Evolutionary conservation across 352 stramenopile genomes (phyloP).

Genomic region (Thraustochytrium striatum): DNA sequence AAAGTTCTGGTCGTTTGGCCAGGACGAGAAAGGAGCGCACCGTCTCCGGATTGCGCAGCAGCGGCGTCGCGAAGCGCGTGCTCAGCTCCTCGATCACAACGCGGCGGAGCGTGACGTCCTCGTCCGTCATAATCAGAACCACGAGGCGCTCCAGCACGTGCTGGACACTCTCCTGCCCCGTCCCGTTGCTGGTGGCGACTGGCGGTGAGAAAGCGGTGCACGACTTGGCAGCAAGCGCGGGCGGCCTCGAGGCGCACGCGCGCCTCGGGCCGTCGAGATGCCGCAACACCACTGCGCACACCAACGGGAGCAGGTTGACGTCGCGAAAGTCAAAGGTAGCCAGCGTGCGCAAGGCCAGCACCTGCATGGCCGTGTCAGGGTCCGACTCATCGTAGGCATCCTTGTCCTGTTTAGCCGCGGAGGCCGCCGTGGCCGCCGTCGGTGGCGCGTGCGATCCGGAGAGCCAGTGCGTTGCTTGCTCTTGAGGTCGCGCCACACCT

Average conservation of each 20-base stretch:
- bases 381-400: constrained; percentile 29
- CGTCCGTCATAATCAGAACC: constrained; percentile 30
- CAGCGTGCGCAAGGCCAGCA: constrained; percentile 12
- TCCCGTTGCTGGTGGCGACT: background rate
- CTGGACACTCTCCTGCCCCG: constrained; percentile 1
- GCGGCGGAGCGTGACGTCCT: constrained; percentile 18
- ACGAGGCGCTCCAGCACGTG: constrained; percentile 24
- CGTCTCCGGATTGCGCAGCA: constrained; percentile 1
- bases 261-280: constrained; percentile 7
- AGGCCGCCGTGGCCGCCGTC: background rate
- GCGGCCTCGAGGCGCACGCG: constrained; percentile 25
- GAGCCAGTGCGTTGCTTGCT: background rate
- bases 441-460: background rate
- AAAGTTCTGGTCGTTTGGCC: constrained; percentile 38
- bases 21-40: constrained; percentile 25
- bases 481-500: constrained; percentile 34
- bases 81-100: constrained; percentile 8
- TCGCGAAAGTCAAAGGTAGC: constrained; percentile 15
- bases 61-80: background rate
- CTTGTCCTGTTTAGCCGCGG: background rate
- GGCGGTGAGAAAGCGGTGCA: background rate
- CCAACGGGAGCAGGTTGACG: constrained; percentile 20
- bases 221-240: background rate
- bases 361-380: background rate
- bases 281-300: background rate